Evolutionary conservation across 257 asterid species (phyloP).

Genomic region (Primulina tabacum): DNA sequence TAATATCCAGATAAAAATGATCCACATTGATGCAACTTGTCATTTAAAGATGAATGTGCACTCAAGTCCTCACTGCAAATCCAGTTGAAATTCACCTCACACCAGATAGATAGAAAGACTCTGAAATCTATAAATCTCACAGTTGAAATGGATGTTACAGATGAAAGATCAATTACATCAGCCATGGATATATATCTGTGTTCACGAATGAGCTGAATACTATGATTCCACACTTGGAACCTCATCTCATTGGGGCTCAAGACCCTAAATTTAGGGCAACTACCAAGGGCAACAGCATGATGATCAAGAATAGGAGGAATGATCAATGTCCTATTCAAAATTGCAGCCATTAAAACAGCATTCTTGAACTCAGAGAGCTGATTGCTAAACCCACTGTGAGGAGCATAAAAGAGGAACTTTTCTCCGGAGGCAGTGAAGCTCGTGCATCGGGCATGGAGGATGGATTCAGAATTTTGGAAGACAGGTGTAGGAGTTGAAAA

Average conservation of each 20-base stretch:
- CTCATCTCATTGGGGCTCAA: slow-evolving; percentile 66
- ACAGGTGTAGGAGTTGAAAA: slow-evolving; percentile 35
- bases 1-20: slow-evolving; percentile 58
- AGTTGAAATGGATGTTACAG: slow-evolving; percentile 45
- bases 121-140: slow-evolving; percentile 71
- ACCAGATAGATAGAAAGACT: slow-evolving; percentile 63
- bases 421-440: slow-evolving; percentile 14
- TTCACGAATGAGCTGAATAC: slow-evolving; percentile 51
- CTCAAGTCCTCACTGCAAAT: slow-evolving; percentile 38
- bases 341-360: slow-evolving; percentile 64
- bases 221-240: slow-evolving; percentile 77
- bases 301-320: slow-evolving; percentile 91
- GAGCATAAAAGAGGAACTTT: slow-evolving; percentile 84
- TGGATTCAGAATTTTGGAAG: slow-evolving; percentile 31
- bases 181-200: slow-evolving; percentile 85
- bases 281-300: slow-evolving; percentile 86
- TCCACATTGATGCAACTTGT: slow-evolving; percentile 66
- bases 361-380: slow-evolving; percentile 88
- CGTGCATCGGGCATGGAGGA: slow-evolving; percentile 24
- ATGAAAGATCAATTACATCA: slow-evolving; percentile 64
- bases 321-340: slow-evolving; percentile 73
- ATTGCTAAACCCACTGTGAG: slow-evolving; percentile 97
- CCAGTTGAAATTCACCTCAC: slow-evolving; percentile 52
- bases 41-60: slow-evolving; percentile 28
- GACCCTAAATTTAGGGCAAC: slow-evolving; percentile 95